Base-by-base conservation (phyloP, 164 flowering plant species). In the Dillenia suffruticosa region DNA sequence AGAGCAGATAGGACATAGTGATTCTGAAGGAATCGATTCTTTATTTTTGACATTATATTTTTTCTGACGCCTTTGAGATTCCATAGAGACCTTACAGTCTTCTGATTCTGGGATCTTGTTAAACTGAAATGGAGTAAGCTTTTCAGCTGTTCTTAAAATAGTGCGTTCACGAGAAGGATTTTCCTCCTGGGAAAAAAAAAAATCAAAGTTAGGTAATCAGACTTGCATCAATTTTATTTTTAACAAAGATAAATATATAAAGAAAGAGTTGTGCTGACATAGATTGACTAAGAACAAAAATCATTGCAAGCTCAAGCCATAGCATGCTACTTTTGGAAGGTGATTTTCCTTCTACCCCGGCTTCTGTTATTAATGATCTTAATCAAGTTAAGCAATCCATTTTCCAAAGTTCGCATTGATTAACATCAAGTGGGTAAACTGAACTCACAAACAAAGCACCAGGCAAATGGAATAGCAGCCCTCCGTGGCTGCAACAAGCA, bases 101-200 rank as follows among this genome's bases (percentile, higher is more conserved):
- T 74, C 68, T 4, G 53, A 66, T 61, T 86, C 90, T 46, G 86
- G 81, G 58, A 87, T 75, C 71, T 66, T 81, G 65, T 91, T 95
- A 75, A 95, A 92, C 63, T 71, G 76, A 67, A 95, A 91, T 44
- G 97, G 96, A 56, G 74, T 86, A 52, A 91, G 90, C 84, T 95
- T 95, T 64, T 88, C 97, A 61, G 96, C 97, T 43, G 97, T 95
- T 68, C 96, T 79, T 51, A 95, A 79, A 70, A 92, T 91, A 46
- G 97, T 91, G 68, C 85, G 79, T 60, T 88, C 96, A 9, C 99
- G 87, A 54, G 96, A 84, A 75, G 89, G 90, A 74, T 95, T 89
- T 71, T 95, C 99, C 78, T 88, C 84, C 96, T 95, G 88, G 53
- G 59, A 16, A 66, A 26, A 14, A 61, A 16, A 66, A 26, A 14